Conservation (phyloP, 306 rosid genomes). For the Acmispon strigosus region DNA sequence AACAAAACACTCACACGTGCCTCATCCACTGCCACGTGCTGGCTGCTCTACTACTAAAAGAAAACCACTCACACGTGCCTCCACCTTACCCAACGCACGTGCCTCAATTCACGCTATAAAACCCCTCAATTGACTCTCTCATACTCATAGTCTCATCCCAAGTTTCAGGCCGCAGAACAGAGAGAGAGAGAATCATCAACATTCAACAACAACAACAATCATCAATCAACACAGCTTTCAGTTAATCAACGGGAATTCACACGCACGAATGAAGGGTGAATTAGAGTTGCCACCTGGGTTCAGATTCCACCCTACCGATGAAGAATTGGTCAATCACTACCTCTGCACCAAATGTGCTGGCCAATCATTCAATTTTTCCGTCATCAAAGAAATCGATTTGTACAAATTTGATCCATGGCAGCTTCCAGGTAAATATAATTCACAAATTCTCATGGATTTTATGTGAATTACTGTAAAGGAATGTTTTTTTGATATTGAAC, state of each 20-base stretch:
- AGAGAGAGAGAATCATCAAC: background rate
- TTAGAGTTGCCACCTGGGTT: conserved; percentile 77
- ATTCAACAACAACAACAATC: background rate
- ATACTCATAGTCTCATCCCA: background rate
- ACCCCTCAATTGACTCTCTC: background rate
- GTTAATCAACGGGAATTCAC: background rate
- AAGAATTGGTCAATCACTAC: conserved; percentile 77
- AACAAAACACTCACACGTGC: conserved; percentile 8
- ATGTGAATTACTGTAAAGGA: background rate
- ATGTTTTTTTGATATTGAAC: background rate
- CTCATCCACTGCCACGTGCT: conserved; percentile 17
- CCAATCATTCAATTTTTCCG: conserved; percentile 54
- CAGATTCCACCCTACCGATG: conserved; percentile 95
- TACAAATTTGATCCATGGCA: conserved; percentile 97
- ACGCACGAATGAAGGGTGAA: conserved; percentile 30
- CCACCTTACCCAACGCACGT: conserved; percentile 34
- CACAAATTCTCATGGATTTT: background rate
- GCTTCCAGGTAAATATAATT: conserved; percentile 58
- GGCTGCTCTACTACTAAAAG: conserved; percentile 29
- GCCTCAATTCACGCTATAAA: conserved; percentile 27
- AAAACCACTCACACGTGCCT: too few species aligned
- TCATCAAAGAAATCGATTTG: conserved; percentile 78
- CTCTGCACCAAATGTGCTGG: conserved; percentile 62
- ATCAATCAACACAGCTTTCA: too few species aligned
- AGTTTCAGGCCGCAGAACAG: conserved; percentile 1